Base-by-base conservation (phyloP, 192 early-diverging fungal species). In the Geosiphon pyriformis region DNA sequence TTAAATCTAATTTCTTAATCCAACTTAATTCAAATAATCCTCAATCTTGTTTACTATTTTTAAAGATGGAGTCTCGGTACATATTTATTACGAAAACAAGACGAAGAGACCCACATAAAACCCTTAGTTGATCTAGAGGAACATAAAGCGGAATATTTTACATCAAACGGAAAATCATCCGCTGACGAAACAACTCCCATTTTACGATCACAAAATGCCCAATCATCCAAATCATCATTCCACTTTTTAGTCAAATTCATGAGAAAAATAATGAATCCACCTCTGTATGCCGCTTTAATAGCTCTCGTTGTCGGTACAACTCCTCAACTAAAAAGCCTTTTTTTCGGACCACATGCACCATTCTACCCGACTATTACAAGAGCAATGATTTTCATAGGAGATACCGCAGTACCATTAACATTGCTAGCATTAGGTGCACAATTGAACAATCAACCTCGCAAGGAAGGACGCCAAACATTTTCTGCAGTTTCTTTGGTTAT, bases 251-350 rank as follows among this genome's bases (percentile, higher is more conserved):
- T 15, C 22, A 35, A 59, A 37, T 12, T 6, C 0, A 4, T 59
- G 4, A 18, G 18, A 2, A 52, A 53, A 18, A 54, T 69, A 10
- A 57, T 61, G 20, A 61, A 51, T 32, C 68, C 68, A 33, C 68
- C 59, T 26, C 49, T 69, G 2, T 31, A 31, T 18, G 68, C 68
- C n/a, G 68, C 56, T 2, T 12, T 69, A 2, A 11, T 55, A 3
- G 68, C 68, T 17, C 15, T 69, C 8, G 17, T 54, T 25, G 56
- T 69, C 11, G 58, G 68, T n/a, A 61, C 46, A 25, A 69, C 26
- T 2, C 68, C 68, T 2, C 12, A 30, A 29, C 29, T 69, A 20
- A 69, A 69, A 18, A n/a, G 51, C 4, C 1, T 61, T n/a, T 61
- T 69, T 33, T 69, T 69, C 27, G 46, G 30, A 11, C 8, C 29